These are phyloP conservation scores for Protomyces inouyei DNA, from an alignment of 1,139 yeast genomes.

Conservation along the genomic window DNA sequence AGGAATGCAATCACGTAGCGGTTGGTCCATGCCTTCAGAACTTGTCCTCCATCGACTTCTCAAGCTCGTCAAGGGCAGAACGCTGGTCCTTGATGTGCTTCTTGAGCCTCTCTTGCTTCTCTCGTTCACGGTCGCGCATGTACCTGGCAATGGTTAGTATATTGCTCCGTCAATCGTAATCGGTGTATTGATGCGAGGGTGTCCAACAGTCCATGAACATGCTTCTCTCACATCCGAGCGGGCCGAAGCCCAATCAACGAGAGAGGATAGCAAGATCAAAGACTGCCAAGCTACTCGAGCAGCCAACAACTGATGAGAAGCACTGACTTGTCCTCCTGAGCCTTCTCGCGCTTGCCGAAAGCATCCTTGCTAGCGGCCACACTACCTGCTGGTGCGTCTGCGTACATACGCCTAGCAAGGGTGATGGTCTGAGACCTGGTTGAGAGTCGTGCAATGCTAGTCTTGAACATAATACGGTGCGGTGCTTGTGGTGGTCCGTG, in stretches of 20 bases:
- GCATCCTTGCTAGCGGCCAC: conserved; percentile 23
- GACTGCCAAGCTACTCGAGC: neutral
- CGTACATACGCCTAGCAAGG: conserved; percentile 4
- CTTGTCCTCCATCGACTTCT: conserved; percentile 20
- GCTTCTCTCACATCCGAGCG: neutral
- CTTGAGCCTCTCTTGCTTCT: conserved; percentile 54
- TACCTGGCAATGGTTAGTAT: neutral
- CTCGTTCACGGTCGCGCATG: conserved; percentile 46
- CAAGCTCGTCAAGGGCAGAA: conserved; percentile 35
- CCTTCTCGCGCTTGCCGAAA: conserved; percentile 56
- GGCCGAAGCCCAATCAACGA: neutral
- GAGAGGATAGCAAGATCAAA: neutral
- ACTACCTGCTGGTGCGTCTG: conserved; percentile 23
- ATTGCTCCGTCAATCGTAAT: too few relatives aligned
- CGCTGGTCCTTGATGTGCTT: conserved; percentile 40
- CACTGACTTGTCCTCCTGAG: conserved; percentile 48
- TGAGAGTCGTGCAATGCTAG: neutral
- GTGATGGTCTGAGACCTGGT: neutral
- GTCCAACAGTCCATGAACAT: too few relatives aligned
- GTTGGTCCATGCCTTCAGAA: neutral
- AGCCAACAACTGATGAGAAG: neutral
- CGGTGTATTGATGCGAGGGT: too few relatives aligned
- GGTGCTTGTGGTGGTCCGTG: neutral
- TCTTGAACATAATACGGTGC: neutral
- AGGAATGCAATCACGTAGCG: too few relatives aligned